phyloP scores from a whole-genome alignment of 805 yeast genomes.

The Candida arabinofermentans region DNA sequence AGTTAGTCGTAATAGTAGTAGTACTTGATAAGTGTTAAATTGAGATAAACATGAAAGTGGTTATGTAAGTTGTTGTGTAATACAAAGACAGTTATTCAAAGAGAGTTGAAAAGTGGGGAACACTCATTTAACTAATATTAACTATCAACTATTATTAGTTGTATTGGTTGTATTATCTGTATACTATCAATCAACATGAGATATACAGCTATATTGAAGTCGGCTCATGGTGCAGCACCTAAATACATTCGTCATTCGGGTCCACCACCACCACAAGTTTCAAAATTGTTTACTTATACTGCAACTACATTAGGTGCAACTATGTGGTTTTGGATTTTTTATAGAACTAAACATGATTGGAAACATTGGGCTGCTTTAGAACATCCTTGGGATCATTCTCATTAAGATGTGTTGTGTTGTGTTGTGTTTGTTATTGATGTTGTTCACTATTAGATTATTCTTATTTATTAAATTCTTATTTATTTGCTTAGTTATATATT shows the following conservation, averaged over 20 bases:
- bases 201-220: slow-evolving; percentile 1
- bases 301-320: slow-evolving; percentile 75
- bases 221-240: slow-evolving; percentile 11
- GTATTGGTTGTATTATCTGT: too few species aligned
- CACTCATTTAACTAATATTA: too few species aligned
- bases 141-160: too few species aligned
- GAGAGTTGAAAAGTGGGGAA: too few species aligned
- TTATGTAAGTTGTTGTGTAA: too few species aligned
- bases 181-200: too few species aligned
- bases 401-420: slow-evolving; percentile 3
- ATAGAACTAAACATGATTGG: slow-evolving; percentile 72
- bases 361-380: slow-evolving; percentile 52
- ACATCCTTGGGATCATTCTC: slow-evolving; percentile 40
- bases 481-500: slow-evolving; percentile 1
- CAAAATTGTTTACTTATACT: slow-evolving; percentile 51
- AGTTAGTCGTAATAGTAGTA: too few species aligned
- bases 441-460: too few species aligned
- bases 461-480: neutral
- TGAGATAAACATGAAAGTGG: too few species aligned
- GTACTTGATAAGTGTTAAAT: too few species aligned
- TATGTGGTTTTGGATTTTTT: slow-evolving; percentile 86
- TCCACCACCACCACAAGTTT: slow-evolving; percentile 63
- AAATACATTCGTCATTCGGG: slow-evolving; percentile 47
- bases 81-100: too few species aligned
- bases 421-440: neutral